These are phyloP conservation scores for Fallopia convolvulus DNA, from an alignment of 148 eudicot species.

Conservation along the genomic window DNA sequence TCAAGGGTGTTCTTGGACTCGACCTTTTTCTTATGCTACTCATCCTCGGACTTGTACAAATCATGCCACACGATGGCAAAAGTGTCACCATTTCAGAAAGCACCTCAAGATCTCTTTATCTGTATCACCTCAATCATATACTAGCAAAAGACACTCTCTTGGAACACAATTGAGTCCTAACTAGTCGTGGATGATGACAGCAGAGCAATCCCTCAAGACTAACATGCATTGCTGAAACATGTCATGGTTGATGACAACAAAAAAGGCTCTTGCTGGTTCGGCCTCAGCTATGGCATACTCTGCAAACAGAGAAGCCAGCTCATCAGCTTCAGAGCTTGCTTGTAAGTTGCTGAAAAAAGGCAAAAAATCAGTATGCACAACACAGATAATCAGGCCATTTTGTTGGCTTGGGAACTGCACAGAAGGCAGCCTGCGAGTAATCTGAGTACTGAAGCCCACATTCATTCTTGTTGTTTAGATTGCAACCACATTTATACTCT, in stretches of 20 bases:
- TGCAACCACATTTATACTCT: conserved; percentile 63
- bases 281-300: conserved; percentile 96
- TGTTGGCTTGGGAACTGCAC: conserved; percentile 62
- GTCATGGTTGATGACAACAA: too few relatives aligned
- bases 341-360: conserved; percentile 50
- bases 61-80: background rate
- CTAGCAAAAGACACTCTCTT: too few relatives aligned
- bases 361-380: conserved; percentile 39
- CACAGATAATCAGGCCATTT: conserved; percentile 84
- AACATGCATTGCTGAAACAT: too few relatives aligned
- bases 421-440: conserved; percentile 39
- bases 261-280: conserved; percentile 27
- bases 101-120: background rate
- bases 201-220: too few relatives aligned
- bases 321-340: conserved; percentile 66
- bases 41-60: too few relatives aligned
- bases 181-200: too few relatives aligned
- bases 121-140: background rate
- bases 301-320: conserved; percentile 86
- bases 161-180: too few relatives aligned
- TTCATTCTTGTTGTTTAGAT: conserved; percentile 41
- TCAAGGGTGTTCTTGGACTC: too few relatives aligned
- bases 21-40: too few relatives aligned
- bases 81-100: background rate
- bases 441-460: conserved; percentile 80